Percentiles rank a stretch among this genome's conserved stretches.
Conservation (phyloP, 192 early-diverging fungal species). For the Gamsiella multidivaricata region DNA sequence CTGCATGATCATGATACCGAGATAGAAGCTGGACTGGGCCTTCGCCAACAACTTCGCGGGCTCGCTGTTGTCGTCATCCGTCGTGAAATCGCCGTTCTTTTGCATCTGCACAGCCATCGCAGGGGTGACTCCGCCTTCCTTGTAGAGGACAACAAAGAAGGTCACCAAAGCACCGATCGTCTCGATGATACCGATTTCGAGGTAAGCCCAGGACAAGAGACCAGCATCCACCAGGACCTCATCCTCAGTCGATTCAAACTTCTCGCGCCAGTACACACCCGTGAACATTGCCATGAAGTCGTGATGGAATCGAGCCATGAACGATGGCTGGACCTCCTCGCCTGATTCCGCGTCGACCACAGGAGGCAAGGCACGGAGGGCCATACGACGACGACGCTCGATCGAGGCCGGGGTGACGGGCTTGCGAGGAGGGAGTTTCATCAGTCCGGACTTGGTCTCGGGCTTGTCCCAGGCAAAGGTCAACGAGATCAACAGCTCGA, state of each 20-base stretch:
- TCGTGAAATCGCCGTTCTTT: conserved; percentile 59
- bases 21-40: conserved; percentile 83
- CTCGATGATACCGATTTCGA: conserved; percentile 88
- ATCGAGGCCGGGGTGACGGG: conserved; percentile 86
- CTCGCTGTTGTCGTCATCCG: too few species aligned
- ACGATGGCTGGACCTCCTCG: conserved; percentile 51
- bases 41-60: conserved; percentile 79
- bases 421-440: conserved; percentile 91
- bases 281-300: conserved; percentile 62
- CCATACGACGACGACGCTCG: conserved; percentile 70
- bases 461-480: conserved; percentile 93
- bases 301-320: conserved; percentile 27
- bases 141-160: conserved; percentile 86
- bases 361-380: conserved; percentile 60
- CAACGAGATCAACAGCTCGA: conserved; percentile 88
- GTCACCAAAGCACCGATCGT: conserved; percentile 73
- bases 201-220: conserved; percentile 84
- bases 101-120: conserved; percentile 67
- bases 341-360: conserved; percentile 64
- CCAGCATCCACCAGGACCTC: conserved; percentile 89
- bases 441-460: conserved; percentile 79
- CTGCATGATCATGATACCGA: conserved; percentile 86
- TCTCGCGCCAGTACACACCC: conserved; percentile 68
- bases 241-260: conserved; percentile 77
- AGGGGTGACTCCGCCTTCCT: conserved; percentile 71